These are phyloP conservation scores for Macrophomina phaseolina DNA, from an alignment of 2,329 filamentous ascomycete genomes.

Conservation along the genomic window DNA sequence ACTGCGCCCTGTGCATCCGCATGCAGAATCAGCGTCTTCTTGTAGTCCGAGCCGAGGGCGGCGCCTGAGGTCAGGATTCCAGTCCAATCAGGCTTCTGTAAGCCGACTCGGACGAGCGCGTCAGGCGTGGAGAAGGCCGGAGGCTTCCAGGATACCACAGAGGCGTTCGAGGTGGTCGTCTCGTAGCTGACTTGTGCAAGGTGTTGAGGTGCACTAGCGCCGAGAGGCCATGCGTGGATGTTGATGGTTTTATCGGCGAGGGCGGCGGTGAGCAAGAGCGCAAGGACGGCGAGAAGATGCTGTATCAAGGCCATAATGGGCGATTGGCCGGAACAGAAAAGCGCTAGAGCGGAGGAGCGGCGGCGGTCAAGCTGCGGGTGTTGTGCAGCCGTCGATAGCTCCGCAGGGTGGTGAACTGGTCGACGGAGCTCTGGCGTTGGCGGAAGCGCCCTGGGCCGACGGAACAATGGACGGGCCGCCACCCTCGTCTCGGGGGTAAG, in stretches of 20 bases:
- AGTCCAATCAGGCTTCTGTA: conserved; percentile 48
- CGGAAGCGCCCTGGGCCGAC: conserved; percentile 3
- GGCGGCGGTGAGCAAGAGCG: conserved; percentile 55
- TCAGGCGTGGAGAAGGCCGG: conserved; percentile 40
- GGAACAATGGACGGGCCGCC: conserved; percentile 3
- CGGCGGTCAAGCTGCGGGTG: background rate
- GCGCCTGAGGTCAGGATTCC: conserved; percentile 53
- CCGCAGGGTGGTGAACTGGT: conserved; percentile 1
- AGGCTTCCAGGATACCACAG: conserved; percentile 46
- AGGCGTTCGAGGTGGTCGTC: conserved; percentile 43
- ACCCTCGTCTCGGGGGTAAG: background rate
- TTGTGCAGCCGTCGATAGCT: background rate
- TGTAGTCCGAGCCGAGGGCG: conserved; percentile 49
- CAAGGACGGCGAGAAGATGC: conserved; percentile 28
- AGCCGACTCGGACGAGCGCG: conserved; percentile 52
- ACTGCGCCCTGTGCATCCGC: conserved; percentile 50
- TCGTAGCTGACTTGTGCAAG: conserved; percentile 37
- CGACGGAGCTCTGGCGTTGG: background rate
- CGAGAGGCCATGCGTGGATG: conserved; percentile 45
- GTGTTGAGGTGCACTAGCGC: conserved; percentile 34
- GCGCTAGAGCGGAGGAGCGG: background rate
- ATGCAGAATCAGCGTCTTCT: conserved; percentile 52
- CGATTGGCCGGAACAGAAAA: background rate
- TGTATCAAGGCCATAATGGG: conserved; percentile 40
- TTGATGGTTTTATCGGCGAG: conserved; percentile 41